A percentile compares a stretch with the other conserved stretches of the same genome.
Evolutionary conservation across 768 basidiomycete genomes (phyloP).

Genomic region (Trametes meyenii): DNA sequence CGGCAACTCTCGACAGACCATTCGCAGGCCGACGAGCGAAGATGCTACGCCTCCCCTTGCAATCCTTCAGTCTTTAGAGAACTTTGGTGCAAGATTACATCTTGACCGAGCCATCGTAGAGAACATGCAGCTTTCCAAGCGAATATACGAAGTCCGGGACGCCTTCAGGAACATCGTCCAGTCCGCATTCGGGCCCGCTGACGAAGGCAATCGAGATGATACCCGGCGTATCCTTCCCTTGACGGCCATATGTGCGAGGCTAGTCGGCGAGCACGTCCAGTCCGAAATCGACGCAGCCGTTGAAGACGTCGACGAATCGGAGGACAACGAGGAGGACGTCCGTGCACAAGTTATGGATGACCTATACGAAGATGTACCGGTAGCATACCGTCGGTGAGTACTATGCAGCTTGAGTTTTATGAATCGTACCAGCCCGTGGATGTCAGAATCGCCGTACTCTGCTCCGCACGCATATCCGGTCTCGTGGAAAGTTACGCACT

Average conservation of each 20-base stretch:
- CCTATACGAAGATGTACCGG: slow-evolving; percentile 56
- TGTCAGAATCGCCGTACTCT: too few relatives aligned
- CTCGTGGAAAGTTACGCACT: too few relatives aligned
- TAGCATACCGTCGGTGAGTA: slow-evolving; percentile 53
- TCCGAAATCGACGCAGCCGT: slow-evolving; percentile 29
- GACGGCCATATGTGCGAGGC: slow-evolving; percentile 48
- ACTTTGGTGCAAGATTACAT: slow-evolving; percentile 36
- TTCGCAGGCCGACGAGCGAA: neutral
- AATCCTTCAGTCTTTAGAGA: slow-evolving; percentile 43
- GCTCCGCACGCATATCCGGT: too few relatives aligned
- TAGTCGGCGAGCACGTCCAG: slow-evolving; percentile 52
- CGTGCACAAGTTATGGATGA: slow-evolving; percentile 35
- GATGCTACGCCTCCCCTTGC: slow-evolving; percentile 37
- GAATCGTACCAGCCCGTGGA: too few relatives aligned
- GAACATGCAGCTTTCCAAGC: slow-evolving; percentile 47
- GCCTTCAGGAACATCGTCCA: slow-evolving; percentile 55
- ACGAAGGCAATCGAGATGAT: neutral
- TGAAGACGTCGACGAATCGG: slow-evolving; percentile 30
- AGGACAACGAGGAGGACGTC: slow-evolving; percentile 29
- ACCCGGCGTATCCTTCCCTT: slow-evolving; percentile 38
- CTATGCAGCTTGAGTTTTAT: too few relatives aligned
- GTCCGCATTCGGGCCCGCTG: slow-evolving; percentile 33
- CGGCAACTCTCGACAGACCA: neutral
- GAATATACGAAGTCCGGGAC: slow-evolving; percentile 56
- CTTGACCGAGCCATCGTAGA: slow-evolving; percentile 39